Percentiles rank a stretch among this genome's conserved stretches.
These are phyloP conservation scores for Beauveria medogensis DNA, from an alignment of 2,329 filamentous ascomycete genomes.

Conservation along the genomic window DNA sequence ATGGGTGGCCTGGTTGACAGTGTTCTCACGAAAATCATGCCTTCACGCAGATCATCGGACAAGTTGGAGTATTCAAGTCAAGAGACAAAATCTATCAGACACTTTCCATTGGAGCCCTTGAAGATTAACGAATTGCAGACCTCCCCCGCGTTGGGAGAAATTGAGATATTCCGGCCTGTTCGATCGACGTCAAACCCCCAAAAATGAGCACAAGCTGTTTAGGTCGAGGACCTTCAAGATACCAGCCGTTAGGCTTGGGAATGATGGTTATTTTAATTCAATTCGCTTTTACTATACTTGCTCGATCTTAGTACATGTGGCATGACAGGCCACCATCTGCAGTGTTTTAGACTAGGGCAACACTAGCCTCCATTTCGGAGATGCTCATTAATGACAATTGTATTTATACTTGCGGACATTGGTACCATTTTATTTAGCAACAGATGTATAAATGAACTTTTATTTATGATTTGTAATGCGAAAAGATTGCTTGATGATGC, in stretches of 20 bases:
- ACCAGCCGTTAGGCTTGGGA: too few relatives aligned
- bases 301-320: neutral
- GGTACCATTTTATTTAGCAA: neutral
- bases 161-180: neutral
- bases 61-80: neutral
- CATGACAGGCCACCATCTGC: neutral
- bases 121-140: slow-evolving; percentile 1
- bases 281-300: neutral
- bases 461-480: neutral
- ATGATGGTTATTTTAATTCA: neutral
- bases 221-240: too few relatives aligned
- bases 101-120: slow-evolving; percentile 1
- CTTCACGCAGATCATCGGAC: neutral
- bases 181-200: neutral
- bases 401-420: neutral
- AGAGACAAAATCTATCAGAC: neutral
- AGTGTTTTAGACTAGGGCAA: neutral
- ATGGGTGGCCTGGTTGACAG: neutral
- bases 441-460: slow-evolving; percentile 4
- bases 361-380: neutral
- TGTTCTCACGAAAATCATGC: neutral
- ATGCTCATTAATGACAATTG: neutral
- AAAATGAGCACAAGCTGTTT: too few relatives aligned
- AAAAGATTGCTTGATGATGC: neutral
- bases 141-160: slow-evolving; percentile 1